Evolutionary conservation across 2,329 filamentous ascomycete genomes (phyloP), one percentile per base, ranked within the genome.

Genomic region (Alternaria alternata): DNA sequence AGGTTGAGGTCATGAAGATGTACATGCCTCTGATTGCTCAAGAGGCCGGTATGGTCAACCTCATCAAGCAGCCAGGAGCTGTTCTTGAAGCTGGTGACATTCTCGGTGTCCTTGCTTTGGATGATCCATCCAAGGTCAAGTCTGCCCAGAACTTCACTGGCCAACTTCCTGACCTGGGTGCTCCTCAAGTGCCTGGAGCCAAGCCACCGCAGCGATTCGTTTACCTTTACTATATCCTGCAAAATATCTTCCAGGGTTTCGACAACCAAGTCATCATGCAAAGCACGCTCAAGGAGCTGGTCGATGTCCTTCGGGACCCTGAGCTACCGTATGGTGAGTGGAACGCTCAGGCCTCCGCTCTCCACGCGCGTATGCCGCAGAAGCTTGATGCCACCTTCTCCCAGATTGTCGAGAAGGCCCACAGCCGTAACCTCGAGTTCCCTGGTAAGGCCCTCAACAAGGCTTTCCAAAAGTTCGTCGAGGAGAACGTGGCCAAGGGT

Each of bases 1-100:
- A 99, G 80, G 94, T 99, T 41, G 95, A 99, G 82, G 95, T 99
- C 81, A 99, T 99, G 95, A 99, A 99, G 87, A 99, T 99, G 95
- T 98, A 98, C 87, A 99, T 99, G 95, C 95, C 95, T 74, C 86
- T 99, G 56, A 87, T 99, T 63, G 92, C 95, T 3, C 91, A 94
- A 77, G 95, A 99, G 80, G 95, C 97, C 72, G 95, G 95, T 84
- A 87, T 96, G 55, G 94, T 99, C 57, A 95, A 97, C 83, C 88
- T 99, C 73, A 97, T 99, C 85, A 99, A 99, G 88, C 95, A 98
- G 83, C 95, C 95, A 64, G 95, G 95, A 79, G 92, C 95, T n/a
- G 96, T 93, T 18, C 91, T 99, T 48, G 94, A 98, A 80, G 95
- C 95, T 76, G 95, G 95, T 80, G 95, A 99, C 78, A 98, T 99